Base-by-base conservation (phyloP, 164 flowering plant genomes). In the Vitis vinifera region DNA sequence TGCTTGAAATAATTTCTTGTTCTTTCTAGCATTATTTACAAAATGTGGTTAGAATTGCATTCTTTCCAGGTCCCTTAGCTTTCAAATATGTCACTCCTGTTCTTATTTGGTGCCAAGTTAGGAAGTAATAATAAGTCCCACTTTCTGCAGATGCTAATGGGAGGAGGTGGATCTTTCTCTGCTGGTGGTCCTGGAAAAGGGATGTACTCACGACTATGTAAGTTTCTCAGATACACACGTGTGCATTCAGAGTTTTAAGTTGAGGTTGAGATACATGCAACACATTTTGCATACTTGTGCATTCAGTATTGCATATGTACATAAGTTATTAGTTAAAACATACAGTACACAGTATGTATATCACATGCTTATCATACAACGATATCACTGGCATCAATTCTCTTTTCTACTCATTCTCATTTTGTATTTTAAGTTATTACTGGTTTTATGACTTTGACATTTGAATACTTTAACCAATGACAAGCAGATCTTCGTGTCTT, bases 121-220 rank as follows among this genome's bases (percentile, higher is more conserved):
- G 31, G 55, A 37, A 56, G 47, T 13, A 16, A 58, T 75, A 63
- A 71, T 58, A 49, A 11, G 60, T 27, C 57, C 27, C 8, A 15
- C 9, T 73, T 76, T 19, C 48, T 78, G 66, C 76, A 94, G 97
- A 84, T 92, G 90, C 88, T 92, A 6, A 79, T 92, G 97, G 97
- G 98, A 73, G 97, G 98, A 62, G 98, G 98, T 65, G 97, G 98
- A 62, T 92, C 98, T 62, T 94, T 94, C 82, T 94, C 98, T 49
- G 90, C 91, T 72, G 97, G 97, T 16, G 98, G 98, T 65, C 97
- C 98, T 78, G 97, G 98, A 68, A 94, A 94, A 81, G 98, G 98
- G 65, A 91, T 94, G 97, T 77, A 85, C 74, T 92, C 98, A 66
- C 84, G 97, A 59, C 71, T 92, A 68, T 92, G 98, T 94, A 85